Percentiles rank a stretch among this genome's conserved stretches.
Conservation (phyloP, 345 rosid genomes). For the Aquilaria malaccensis region DNA sequence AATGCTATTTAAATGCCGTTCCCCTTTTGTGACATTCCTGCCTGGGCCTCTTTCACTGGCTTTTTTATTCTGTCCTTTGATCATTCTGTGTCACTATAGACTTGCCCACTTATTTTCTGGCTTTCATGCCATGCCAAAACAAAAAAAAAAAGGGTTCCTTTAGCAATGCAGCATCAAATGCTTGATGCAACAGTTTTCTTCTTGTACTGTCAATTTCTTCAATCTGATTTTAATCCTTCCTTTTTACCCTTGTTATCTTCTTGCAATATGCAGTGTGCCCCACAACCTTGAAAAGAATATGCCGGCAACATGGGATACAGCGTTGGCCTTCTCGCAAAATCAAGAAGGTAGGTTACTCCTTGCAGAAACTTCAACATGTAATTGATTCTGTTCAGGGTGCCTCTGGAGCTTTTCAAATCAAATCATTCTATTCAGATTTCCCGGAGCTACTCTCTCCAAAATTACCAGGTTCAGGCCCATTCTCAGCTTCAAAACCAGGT, state of each 20-base stretch:
- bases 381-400: conserved; percentile 77
- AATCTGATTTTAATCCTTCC: conserved; percentile 5
- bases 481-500: conserved; percentile 14
- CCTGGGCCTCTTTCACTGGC: too few species aligned
- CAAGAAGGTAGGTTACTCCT: conserved; percentile 89
- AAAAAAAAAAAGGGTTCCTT: not conserved
- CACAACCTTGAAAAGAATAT: conserved; percentile 92
- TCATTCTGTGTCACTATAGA: too few species aligned
- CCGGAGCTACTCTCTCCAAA: conserved; percentile 58
- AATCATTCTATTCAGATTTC: conserved; percentile 62
- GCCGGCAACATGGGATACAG: conserved; percentile 82
- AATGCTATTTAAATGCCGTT: too few species aligned
- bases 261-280: conserved; percentile 76
- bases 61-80: too few species aligned
- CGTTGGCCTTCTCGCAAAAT: conserved; percentile 98
- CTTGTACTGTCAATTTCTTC: not conserved
- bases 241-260: not conserved
- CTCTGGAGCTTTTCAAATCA: conserved; percentile 56
- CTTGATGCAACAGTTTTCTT: not conserved
- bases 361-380: conserved; percentile 70
- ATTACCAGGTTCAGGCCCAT: conserved; percentile 23
- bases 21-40: too few species aligned
- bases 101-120: too few species aligned
- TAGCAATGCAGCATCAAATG: not conserved
- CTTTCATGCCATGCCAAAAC: too few species aligned